These are phyloP conservation scores for Podila minutissima DNA, from an alignment of 192 early-diverging fungal genomes.

Conservation along the genomic window DNA sequence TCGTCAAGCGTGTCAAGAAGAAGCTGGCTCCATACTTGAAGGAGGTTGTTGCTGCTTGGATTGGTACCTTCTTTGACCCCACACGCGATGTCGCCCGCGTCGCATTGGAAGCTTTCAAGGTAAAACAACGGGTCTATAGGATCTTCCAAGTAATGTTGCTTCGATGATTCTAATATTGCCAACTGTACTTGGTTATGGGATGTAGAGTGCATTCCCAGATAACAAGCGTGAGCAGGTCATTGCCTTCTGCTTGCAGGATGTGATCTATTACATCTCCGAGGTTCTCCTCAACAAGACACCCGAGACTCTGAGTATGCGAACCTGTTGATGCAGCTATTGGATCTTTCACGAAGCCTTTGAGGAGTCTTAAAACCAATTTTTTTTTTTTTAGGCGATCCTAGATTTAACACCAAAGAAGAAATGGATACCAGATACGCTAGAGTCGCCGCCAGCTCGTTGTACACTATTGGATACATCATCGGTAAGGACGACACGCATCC, in stretches of 20 bases:
- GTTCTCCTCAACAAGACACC: constrained; percentile 79
- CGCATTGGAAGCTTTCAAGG: constrained; percentile 74
- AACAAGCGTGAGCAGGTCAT: constrained; percentile 81
- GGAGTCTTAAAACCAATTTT: no score
- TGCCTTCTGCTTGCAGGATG: constrained; percentile 79
- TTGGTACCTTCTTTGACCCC: constrained; percentile 84
- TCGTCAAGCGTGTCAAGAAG: constrained; percentile 77
- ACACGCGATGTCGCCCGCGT: constrained; percentile 77
- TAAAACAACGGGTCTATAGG: constrained; percentile 20
- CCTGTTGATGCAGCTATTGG: no score
- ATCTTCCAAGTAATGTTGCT: not conserved
- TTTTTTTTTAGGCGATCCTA: constrained; percentile 66
- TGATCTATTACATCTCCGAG: constrained; percentile 75
- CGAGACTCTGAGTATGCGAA: constrained; percentile 77
- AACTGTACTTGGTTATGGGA: no score
- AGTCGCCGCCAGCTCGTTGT: constrained; percentile 69
- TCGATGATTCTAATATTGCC: not conserved
- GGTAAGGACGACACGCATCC: constrained; percentile 24
- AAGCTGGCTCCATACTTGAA: constrained; percentile 85
- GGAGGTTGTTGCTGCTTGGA: constrained; percentile 85
- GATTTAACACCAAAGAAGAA: constrained; percentile 79
- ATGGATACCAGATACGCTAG: constrained; percentile 76
- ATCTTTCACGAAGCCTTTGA: no score
- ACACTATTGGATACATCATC: constrained; percentile 64
- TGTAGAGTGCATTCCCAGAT: constrained; percentile 80